Conservation (phyloP, 2,329 filamentous ascomycete genomes). For the Ascochyta lentis region DNA sequence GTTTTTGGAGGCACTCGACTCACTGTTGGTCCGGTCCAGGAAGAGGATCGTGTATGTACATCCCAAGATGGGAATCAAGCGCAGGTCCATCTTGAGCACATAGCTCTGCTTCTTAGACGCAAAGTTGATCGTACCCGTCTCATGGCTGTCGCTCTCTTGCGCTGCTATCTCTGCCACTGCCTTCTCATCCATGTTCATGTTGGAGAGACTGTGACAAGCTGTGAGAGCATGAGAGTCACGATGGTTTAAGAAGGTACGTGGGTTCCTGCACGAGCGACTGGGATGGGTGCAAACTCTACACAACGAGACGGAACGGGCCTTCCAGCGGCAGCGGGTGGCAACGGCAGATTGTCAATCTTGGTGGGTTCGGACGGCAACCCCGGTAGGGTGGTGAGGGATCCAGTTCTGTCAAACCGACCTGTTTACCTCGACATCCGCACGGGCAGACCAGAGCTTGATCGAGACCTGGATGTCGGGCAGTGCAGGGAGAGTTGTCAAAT, state of each 20-base stretch:
- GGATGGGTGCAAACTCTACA: background rate
- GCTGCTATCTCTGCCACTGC: slow-evolving; percentile 17
- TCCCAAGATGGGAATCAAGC: slow-evolving; percentile 68
- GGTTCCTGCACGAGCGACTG: background rate
- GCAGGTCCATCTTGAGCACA: slow-evolving; percentile 65
- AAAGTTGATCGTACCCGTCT: slow-evolving; percentile 15
- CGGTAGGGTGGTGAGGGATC: background rate
- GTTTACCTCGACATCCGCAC: background rate
- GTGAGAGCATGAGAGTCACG: background rate
- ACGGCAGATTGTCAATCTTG: background rate
- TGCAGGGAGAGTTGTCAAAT: background rate
- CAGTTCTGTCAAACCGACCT: background rate
- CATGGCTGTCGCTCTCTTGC: slow-evolving; percentile 21
- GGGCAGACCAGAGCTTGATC: background rate
- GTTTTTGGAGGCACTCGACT: background rate
- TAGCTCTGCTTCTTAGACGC: slow-evolving; percentile 50
- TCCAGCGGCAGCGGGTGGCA: slow-evolving; percentile 5
- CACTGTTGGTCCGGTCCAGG: slow-evolving; percentile 68
- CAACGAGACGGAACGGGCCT: slow-evolving; percentile 7
- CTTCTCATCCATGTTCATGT: slow-evolving; percentile 26
- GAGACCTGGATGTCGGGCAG: background rate
- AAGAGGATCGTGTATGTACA: slow-evolving; percentile 76
- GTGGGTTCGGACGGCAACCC: background rate
- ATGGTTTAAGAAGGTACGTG: background rate
- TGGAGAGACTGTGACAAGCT: background rate